Percentiles rank a stretch among this genome's conserved stretches.
These are phyloP conservation scores for Saccharomycopsis babjevae DNA, from an alignment of 805 yeast species.

Conservation along the genomic window DNA sequence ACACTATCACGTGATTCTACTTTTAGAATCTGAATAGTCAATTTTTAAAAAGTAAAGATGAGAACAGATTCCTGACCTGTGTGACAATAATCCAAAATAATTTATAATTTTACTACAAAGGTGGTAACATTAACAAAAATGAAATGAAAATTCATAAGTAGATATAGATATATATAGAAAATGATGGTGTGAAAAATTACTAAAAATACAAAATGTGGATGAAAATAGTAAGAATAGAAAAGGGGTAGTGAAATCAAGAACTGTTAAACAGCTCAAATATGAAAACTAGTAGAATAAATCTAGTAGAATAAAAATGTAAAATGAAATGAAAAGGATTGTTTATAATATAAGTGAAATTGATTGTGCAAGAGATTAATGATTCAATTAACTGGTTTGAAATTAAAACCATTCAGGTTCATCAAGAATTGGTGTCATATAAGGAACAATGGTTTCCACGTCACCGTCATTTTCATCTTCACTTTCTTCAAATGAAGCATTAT, in stretches of 20 bases:
- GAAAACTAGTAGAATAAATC: not conserved
- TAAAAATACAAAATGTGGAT: not conserved
- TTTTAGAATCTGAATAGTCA: too few relatives aligned
- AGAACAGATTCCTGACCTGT: too few relatives aligned
- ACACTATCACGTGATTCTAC: too few relatives aligned
- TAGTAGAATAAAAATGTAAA: not conserved
- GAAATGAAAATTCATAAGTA: not conserved
- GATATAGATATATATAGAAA: not conserved
- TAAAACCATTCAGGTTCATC: slow-evolving; percentile 5
- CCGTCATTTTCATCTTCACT: not conserved
- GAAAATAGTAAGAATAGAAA: not conserved
- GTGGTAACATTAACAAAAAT: not conserved
- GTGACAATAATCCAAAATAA: too few relatives aligned
- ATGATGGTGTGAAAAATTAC: not conserved
- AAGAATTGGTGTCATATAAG: slow-evolving; percentile 5
- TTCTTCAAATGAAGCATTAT: not conserved
- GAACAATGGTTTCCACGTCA: slow-evolving; percentile 3
- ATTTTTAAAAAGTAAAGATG: too few relatives aligned
- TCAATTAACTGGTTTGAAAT: not conserved
- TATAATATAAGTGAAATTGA: not conserved
- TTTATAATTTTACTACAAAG: not conserved
- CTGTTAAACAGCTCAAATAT: not conserved
- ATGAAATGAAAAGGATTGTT: not conserved
- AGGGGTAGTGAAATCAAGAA: not conserved
- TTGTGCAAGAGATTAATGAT: too few relatives aligned